A percentile compares a stretch with the other conserved stretches of the same genome.
Evolutionary conservation across 352 stramenopile species (phyloP).

Genomic region (Aphanomyces astaci): DNA sequence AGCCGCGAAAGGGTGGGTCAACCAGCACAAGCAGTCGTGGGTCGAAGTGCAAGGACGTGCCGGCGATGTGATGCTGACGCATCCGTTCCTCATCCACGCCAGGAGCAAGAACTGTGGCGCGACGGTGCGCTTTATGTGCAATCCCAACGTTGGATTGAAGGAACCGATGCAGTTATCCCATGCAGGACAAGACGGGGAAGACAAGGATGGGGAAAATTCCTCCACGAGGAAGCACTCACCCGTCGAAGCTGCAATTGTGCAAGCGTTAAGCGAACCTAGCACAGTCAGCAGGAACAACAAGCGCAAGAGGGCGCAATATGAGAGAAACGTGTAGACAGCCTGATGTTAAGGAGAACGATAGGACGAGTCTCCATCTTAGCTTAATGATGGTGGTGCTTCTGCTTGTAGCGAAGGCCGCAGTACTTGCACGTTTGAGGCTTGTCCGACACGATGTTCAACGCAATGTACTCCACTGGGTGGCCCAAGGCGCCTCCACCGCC

Average conservation of each 20-base stretch:
- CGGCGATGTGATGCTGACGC: constrained; percentile 71
- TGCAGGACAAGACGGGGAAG: background rate
- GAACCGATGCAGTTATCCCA: constrained; percentile 41
- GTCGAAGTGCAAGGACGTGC: constrained; percentile 60
- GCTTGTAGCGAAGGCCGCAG: constrained; percentile 88
- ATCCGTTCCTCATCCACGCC: constrained; percentile 74
- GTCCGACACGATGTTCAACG: constrained; percentile 80
- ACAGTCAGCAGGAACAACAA: background rate
- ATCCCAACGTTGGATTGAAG: constrained; percentile 48
- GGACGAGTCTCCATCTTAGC: background rate
- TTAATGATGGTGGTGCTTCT: constrained; percentile 69
- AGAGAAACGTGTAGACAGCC: too few species aligned
- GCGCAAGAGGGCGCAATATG: constrained; percentile 10
- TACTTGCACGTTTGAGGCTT: constrained; percentile 86
- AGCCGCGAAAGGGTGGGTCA: constrained; percentile 23
- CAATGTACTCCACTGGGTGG: constrained; percentile 95
- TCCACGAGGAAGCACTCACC: too few species aligned
- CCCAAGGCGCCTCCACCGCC: constrained; percentile 92
- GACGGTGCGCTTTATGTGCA: constrained; percentile 59
- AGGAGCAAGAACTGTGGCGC: constrained; percentile 54
- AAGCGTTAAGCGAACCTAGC: background rate
- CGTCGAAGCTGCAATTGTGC: constrained; percentile 12
- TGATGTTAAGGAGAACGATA: too few species aligned
- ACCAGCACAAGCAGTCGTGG: background rate
- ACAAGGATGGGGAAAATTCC: too few species aligned